Conservation (phyloP, 805 yeast genomes). For the Barnettozyma siamensis region DNA sequence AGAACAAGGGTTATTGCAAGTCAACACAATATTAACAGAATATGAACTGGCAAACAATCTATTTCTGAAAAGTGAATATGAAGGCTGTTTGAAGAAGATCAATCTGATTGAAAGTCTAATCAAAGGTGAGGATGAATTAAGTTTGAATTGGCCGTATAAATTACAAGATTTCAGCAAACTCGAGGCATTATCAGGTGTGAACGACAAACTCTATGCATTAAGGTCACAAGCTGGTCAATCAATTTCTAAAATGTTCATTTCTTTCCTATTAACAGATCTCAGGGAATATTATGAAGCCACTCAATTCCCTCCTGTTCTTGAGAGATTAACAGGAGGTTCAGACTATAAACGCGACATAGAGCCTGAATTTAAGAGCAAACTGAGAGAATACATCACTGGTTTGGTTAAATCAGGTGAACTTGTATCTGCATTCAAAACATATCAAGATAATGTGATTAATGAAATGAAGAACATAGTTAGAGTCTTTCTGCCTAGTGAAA, state of each 20-base stretch:
- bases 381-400: conserved; percentile 47
- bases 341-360: conserved; percentile 35
- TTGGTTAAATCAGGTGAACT: conserved; percentile 58
- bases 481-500: conserved; percentile 51
- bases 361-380: conserved; percentile 33
- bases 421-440: conserved; percentile 52
- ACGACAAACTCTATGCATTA: conserved; percentile 48
- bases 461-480: conserved; percentile 74
- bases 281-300: conserved; percentile 49
- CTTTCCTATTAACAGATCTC: conserved; percentile 54
- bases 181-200: conserved; percentile 31
- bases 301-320: conserved; percentile 42
- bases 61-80: conserved; percentile 40
- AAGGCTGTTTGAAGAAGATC: conserved; percentile 50
- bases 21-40: conserved; percentile 39
- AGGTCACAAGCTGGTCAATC: conserved; percentile 63
- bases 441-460: conserved; percentile 60
- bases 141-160: conserved; percentile 36
- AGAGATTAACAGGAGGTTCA: conserved; percentile 30
- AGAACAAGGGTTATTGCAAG: conserved; percentile 52
- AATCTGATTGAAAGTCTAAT: conserved; percentile 54
- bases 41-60: conserved; percentile 45
- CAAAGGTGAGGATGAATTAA: conserved; percentile 39
- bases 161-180: conserved; percentile 27
- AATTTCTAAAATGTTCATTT: conserved; percentile 54